Percentiles rank a stretch among this genome's conserved stretches.
These are phyloP conservation scores for Hagleromyces aurorensis DNA, from an alignment of 805 yeast genomes.

Conservation along the genomic window DNA sequence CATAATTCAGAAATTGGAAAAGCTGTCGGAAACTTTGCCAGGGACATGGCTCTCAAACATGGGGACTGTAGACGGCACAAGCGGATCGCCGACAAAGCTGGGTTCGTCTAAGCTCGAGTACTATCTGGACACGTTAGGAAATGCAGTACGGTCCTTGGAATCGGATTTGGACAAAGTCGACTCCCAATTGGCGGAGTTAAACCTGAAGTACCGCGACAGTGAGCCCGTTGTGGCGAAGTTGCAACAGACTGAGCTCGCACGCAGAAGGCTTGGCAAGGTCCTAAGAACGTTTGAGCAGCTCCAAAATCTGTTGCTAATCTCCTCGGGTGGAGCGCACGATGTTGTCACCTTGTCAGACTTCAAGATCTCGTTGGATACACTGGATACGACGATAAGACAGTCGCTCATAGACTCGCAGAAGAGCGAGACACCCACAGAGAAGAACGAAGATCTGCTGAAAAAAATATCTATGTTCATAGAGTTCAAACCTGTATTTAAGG, in stretches of 20 bases:
- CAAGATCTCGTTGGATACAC: constrained; percentile 34
- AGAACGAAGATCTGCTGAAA: constrained; percentile 32
- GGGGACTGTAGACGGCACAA: constrained; percentile 9
- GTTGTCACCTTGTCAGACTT: constrained; percentile 27
- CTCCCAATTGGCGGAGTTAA: constrained; percentile 20
- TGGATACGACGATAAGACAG: constrained; percentile 40
- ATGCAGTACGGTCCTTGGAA: constrained; percentile 49
- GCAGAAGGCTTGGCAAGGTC: constrained; percentile 40
- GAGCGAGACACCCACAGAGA: constrained; percentile 13
- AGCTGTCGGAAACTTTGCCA: constrained; percentile 44
- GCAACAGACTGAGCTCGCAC: constrained; percentile 38
- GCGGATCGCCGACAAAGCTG: constrained; percentile 17
- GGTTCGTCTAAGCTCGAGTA: constrained; percentile 53
- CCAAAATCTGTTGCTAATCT: constrained; percentile 33
- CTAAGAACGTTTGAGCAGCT: constrained; percentile 39
- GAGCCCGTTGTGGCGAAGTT: constrained; percentile 29
- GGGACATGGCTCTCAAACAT: too few relatives aligned
- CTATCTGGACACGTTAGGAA: constrained; percentile 52
- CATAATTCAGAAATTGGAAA: constrained; percentile 41
- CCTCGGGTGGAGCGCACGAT: constrained; percentile 6
- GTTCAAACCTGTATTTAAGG: constrained; percentile 46
- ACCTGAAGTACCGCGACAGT: constrained; percentile 15
- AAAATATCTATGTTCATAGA: constrained; percentile 42
- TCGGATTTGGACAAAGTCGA: constrained; percentile 36
- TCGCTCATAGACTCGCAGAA: constrained; percentile 32